Base-by-base conservation (phyloP, 139 green algal genomes). In the Chlorella sp. region DNA sequence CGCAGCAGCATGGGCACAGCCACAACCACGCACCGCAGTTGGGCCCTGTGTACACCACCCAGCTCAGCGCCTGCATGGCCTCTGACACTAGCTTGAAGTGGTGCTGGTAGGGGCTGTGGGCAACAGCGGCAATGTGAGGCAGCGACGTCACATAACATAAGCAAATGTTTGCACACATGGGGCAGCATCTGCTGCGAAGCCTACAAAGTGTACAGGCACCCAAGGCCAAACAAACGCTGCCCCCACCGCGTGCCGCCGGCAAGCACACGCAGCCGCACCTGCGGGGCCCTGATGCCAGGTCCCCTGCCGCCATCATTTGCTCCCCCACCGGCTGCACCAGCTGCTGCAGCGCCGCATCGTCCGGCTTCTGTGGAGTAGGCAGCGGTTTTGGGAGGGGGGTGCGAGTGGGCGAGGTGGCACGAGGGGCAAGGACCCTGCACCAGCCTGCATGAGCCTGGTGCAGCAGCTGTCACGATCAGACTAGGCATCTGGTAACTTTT, bases 11-110 rank as follows among this genome's bases (percentile, higher is more conserved):
- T n/a, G n/a, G n/a, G n/a, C n/a, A n/a, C n/a, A n/a, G n/a, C n/a
- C n/a, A 7, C 11, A 7, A 11, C 44, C 28, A 4, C 90, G 85
- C 78, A 96, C 95, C 95, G 71, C 89, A 96, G 56, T 84, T 80
- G 16, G 94, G 95, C 3, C 94, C 94, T 2, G 87, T 91, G 91
- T 98, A 98, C 0, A 87, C 91, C 34, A 99, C 90, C 93, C 95
- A 99, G 38, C 84, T 89, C 17, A 99, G 92, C 9, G 87, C 88
- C 26, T 94, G 85, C 79, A 96, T 72, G 0, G 84, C 86, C 86
- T 99, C 96, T 3, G 94, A 87, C n/a, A 96, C 88, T 9, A 89
- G 80, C 87, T 96, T 96, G 64, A 88, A 69, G 70, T 95, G 90
- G 81, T 96, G 89, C 65, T 92, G 93, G 56, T 82, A 86, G 26